Evolutionary conservation across 75 land plant genomes (phyloP), one percentile per base, ranked within the genome.

Genomic region (Cunninghamia lanceolata): DNA sequence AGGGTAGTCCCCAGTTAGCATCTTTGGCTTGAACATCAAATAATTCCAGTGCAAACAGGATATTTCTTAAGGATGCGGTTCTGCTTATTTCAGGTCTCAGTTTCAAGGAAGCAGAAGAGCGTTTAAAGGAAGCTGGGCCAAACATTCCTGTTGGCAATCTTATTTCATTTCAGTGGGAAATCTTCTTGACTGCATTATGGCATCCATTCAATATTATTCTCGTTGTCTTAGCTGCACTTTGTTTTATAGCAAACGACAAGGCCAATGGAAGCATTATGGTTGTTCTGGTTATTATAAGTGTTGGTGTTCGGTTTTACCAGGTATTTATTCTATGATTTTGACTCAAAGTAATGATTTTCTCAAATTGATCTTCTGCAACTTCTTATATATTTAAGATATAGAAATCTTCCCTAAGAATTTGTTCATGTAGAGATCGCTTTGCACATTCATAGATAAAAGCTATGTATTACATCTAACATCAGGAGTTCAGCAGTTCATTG

Each of bases 151-250:
- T 87, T 38, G 85, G 86, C 19, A 85, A 90, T 83, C 78, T 83
- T 4, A 85, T 83, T 52, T 85, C 92, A 10, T 70, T 83, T 45
- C 87, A 90, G 92, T 91, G 91, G 94, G 87, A 87, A 56, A 82
- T 91, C 84, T 85, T 93, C 34, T 84, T 88, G 89, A 84, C 71
- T 87, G 94, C 94, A 46, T 89, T 91, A 28, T 87, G 91, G 77
- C 91, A 93, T 87, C 94, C 92, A 42, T 91, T 93, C 81, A 91
- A 91, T 75, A 85, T 91, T 52, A 88, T 93, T 86, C 88, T 93
- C 3, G 66, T 91, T 45, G 90, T 91, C 82, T 85, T 93, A 89
- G 85, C 92, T 7, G 87, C 89, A 7, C 83, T 93, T 80, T 91
- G 92, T 59, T 91, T 86, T 43, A 30, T 88, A 38, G 38, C 91